Evolutionary conservation across 768 basidiomycete species (phyloP), one percentile per base, ranked within the genome.

Genomic region (Daedaleopsis sinensis): DNA sequence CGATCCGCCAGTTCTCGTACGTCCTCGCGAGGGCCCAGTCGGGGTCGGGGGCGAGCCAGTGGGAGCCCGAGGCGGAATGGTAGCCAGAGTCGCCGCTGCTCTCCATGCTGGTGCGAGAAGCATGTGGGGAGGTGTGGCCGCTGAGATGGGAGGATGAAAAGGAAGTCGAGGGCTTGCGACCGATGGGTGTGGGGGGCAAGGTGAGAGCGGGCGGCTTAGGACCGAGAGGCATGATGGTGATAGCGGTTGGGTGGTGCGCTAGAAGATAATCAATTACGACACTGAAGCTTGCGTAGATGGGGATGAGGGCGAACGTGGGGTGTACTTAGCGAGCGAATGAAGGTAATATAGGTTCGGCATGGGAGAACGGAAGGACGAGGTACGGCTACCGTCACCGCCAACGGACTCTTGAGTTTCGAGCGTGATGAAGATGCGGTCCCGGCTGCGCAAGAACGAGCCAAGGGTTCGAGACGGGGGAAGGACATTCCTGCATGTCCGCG

Each of bases 1-100:
- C 67, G 38, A 57, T 57, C 55, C 59, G 61, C 67, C 67, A 68
- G 42, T 55, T 52, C 27, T 55, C 57, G 54, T 64, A 65, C 39
- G 63, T 52, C 49, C 55, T 55, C 13, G 58, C 59, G 58, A 64
- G 58, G 35, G 47, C 47, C 55, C 52, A 60, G 56, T 60, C 58
- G n/a, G 49, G 56, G 47, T 39, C 58, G 38, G 62, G 62, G 49
- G 50, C 38, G 43, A 55, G 43, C 58, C 21, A 43, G 56, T 55
- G 52, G 16, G 49, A 38, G 39, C 43, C 38, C n/a, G 62, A 62
- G 47, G 62, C 62, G 53, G 27, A 32, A 32, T 32, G 27, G 27
- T 63, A 63, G 19, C 62, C 62, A 11, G 62, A 63, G 63, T 59
- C 57, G 57, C 54, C 55, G 53, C 53, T 58, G 24, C 52, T 58